Conservation (phyloP, 2,329 filamentous ascomycete species). For the Claviceps purpurea region DNA sequence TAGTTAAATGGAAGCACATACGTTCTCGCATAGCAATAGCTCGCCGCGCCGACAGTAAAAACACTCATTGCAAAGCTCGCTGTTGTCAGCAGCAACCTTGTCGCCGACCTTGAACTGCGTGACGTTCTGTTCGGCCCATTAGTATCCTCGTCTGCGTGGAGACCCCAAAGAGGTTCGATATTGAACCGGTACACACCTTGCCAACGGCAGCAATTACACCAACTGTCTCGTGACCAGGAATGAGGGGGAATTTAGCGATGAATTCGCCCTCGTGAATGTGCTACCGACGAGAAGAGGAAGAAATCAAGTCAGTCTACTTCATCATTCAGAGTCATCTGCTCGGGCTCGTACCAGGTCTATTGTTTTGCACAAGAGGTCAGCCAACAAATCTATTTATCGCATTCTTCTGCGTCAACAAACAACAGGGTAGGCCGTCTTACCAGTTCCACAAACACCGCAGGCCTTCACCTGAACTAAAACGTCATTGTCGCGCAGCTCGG, state of each 20-base stretch:
- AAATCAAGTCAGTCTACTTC: neutral
- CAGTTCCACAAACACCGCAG: constrained; percentile 48
- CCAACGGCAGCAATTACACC: constrained; percentile 48
- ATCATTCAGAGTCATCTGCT: neutral
- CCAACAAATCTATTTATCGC: neutral
- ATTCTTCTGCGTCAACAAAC: neutral
- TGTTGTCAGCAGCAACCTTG: constrained; percentile 50
- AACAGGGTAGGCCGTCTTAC: constrained; percentile 12
- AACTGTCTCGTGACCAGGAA: constrained; percentile 56
- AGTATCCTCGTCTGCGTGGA: neutral
- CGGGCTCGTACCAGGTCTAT: constrained; percentile 22
- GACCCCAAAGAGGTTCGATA: too few relatives aligned
- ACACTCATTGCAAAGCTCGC: constrained; percentile 56
- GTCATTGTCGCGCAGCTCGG: constrained; percentile 45
- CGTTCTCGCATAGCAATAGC: constrained; percentile 52
- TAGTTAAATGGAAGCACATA: constrained; percentile 8
- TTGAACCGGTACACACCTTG: constrained; percentile 13
- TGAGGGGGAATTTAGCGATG: constrained; percentile 47
- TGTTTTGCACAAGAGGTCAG: constrained; percentile 8
- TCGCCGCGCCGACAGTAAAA: constrained; percentile 61
- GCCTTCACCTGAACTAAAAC: constrained; percentile 55
- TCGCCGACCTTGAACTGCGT: constrained; percentile 48
- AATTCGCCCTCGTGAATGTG: constrained; percentile 60
- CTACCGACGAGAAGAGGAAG: constrained; percentile 5
- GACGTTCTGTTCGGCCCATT: constrained; percentile 28